Percentiles rank a stretch among this genome's conserved stretches.
Evolutionary conservation across 73 alveolate species (phyloP).

Genomic region (Paramecium primaurelia): DNA sequence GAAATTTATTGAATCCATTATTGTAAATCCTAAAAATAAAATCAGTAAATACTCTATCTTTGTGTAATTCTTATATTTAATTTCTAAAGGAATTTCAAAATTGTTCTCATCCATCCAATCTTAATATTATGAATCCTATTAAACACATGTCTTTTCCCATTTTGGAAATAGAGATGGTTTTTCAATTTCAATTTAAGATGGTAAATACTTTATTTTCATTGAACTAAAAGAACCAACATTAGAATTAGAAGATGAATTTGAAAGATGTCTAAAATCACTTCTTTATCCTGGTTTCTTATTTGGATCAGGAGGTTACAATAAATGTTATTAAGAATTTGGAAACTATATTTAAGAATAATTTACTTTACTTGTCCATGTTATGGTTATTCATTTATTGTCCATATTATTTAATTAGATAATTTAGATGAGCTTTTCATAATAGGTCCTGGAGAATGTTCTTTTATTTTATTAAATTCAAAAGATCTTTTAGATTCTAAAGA

Average conservation of each 20-base stretch:
- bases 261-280: not conserved
- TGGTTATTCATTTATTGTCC: not conserved
- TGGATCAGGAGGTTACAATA: constrained; percentile 12
- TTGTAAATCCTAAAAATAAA: not conserved
- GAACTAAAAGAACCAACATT: not conserved
- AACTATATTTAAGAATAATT: not conserved
- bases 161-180: not conserved
- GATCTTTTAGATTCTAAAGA: not conserved
- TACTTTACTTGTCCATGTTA: not conserved
- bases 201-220: not conserved
- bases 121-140: not conserved
- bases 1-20: not conserved
- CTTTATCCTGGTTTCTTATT: not conserved
- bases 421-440: constrained; percentile 10
- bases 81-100: not conserved
- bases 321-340: not conserved
- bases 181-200: not conserved
- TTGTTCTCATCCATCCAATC: not conserved
- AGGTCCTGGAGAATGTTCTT: not conserved
- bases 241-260: not conserved
- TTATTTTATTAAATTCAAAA: not conserved
- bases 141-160: not conserved
- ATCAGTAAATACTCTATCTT: not conserved
- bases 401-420: not conserved
- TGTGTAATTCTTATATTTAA: not conserved